Evolutionary conservation across 768 basidiomycete species (phyloP), one percentile per base, ranked within the genome.

Genomic region (Leucogyrophana mollusca): DNA sequence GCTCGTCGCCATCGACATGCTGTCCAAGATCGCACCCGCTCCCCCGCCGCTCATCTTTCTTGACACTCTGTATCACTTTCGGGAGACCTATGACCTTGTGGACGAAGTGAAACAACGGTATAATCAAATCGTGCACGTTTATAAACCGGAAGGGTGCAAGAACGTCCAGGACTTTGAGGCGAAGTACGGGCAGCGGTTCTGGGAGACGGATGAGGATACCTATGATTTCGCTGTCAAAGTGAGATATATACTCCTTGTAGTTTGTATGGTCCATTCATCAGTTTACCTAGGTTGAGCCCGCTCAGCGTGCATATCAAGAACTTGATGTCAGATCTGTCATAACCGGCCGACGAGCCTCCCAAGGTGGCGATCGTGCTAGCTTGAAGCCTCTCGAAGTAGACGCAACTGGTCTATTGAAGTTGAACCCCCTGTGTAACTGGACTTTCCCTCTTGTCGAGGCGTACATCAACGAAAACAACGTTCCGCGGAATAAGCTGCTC

Each of bases 191-290:
- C 72, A 85, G 62, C 77, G 73, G 55, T 69, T 94, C 27, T 99
- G 95, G 96, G 86, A 92, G 65, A 79, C 64, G 16, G 85, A 94
- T 62, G 96, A 97, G 61, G 78, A 79, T 50, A 73, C 77, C 27
- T 98, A 98, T 56, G 96, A 99, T 62, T 97, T 84, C 61, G 72
- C 80, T 2, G 92, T 96, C 59, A 99, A 99, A 79, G 92, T 87
- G 43, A 10, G 78, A 54, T 10, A 13, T 40, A 13, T 41, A 23
- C 21, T 32, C 14, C 32, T 14, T 34, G 36, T 27, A 30, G 27
- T 13, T 30, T 37, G 30, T 32, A 47, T 20, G 25, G 7, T 32
- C 9, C 13, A 35, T 23, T 33, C 40, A 38, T 13, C 27, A 30
- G 13, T n/a, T n/a, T n/a, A n/a, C 34, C 9, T 56, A 94, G 92